Conservation (phyloP, 1,284 basidiomycete genomes). For the Pascua guehoae region DNA sequence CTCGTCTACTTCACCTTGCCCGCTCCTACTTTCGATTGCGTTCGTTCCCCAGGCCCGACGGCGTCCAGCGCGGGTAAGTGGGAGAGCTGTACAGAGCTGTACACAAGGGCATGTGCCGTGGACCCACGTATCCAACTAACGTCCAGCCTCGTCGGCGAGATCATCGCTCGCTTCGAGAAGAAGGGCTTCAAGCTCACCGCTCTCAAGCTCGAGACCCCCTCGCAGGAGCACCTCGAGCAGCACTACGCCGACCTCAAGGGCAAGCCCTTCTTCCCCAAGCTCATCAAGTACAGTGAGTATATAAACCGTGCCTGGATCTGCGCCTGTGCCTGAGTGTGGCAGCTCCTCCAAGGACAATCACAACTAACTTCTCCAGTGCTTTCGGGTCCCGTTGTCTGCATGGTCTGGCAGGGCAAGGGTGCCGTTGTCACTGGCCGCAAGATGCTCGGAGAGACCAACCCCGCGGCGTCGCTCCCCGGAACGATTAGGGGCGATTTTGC, state of each 20-base stretch:
- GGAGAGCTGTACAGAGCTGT: background rate
- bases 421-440: conserved; percentile 91
- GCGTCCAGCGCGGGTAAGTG: conserved; percentile 75
- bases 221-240: conserved; percentile 75
- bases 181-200: conserved; percentile 86
- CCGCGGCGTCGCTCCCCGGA: conserved; percentile 82
- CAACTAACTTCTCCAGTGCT: conserved; percentile 55
- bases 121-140: background rate
- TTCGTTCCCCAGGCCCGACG: conserved; percentile 68
- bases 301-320: background rate
- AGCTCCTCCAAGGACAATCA: background rate
- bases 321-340: background rate
- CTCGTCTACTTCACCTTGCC: background rate
- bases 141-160: conserved; percentile 75
- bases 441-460: conserved; percentile 98
- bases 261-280: conserved; percentile 87
- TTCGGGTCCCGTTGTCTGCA: conserved; percentile 90
- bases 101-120: background rate
- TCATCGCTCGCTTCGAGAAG: conserved; percentile 88
- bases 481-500: conserved; percentile 16
- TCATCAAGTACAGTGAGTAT: conserved; percentile 71
- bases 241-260: conserved; percentile 91
- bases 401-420: conserved; percentile 96
- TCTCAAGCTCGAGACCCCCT: conserved; percentile 75
- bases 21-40: background rate